Percentiles rank a stretch among this genome's conserved stretches.
phyloP scores from a whole-genome alignment of 495 filamentous ascomycete species.

The Aspergillus ellipticus region DNA sequence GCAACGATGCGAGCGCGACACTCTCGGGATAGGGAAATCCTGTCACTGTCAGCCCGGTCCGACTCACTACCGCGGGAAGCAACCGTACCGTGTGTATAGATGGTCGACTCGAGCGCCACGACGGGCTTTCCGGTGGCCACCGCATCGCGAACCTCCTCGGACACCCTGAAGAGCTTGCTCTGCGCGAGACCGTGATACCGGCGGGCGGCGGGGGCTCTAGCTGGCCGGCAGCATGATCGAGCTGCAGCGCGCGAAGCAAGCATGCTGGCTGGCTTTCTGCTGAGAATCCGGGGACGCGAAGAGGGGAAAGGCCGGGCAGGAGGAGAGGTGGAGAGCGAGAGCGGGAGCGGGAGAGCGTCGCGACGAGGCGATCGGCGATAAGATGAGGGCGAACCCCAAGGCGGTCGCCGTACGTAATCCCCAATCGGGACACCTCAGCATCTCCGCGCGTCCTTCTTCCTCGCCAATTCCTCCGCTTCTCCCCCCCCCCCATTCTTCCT shows the following conservation, averaged over 20 bases:
- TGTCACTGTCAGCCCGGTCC: slow-evolving; percentile 31
- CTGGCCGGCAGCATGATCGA: slow-evolving; percentile 18
- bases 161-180: slow-evolving; percentile 65
- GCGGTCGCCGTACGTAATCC: slow-evolving; percentile 31
- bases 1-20: slow-evolving; percentile 59
- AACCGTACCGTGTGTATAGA: slow-evolving; percentile 70
- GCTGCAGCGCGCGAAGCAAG: slow-evolving; percentile 27
- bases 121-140: slow-evolving; percentile 69
- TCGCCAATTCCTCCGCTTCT: slow-evolving; percentile 18
- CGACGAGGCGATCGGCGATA: slow-evolving; percentile 34
- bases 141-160: slow-evolving; percentile 77
- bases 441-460: slow-evolving; percentile 15
- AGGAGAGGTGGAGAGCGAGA: slow-evolving; percentile 7
- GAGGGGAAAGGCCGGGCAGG: too few species aligned
- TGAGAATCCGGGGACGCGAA: background rate
- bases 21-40: slow-evolving; percentile 86
- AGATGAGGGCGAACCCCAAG: slow-evolving; percentile 36
- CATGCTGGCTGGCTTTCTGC: too few species aligned
- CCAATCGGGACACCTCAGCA: slow-evolving; percentile 47
- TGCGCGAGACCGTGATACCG: slow-evolving; percentile 31
- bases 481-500: slow-evolving; percentile 9
- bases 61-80: background rate
- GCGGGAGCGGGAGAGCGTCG: slow-evolving; percentile 11
- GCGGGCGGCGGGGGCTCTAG: slow-evolving; percentile 16
- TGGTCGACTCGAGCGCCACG: slow-evolving; percentile 90